phyloP scores from a whole-genome alignment of 2,329 filamentous ascomycete species.

The Hypoxylon sp. region DNA sequence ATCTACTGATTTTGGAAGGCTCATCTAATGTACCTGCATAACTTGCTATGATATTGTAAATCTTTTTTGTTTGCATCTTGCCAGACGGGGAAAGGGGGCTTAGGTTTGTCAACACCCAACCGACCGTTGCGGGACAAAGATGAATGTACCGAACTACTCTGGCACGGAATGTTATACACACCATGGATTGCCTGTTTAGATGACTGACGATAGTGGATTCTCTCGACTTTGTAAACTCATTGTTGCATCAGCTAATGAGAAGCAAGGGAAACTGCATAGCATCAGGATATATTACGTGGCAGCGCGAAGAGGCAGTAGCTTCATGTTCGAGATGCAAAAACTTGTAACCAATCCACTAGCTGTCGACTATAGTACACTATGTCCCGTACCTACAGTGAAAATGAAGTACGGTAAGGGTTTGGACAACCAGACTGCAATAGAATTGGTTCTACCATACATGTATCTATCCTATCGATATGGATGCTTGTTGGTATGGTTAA shows the following conservation, averaged over 20 bases:
- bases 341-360: conserved; percentile 23
- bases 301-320: conserved; percentile 19
- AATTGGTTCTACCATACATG: no score
- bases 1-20: conserved; percentile 3
- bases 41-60: background rate
- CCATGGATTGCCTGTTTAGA: background rate
- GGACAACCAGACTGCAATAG: no score
- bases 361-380: background rate
- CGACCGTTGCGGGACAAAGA: background rate
- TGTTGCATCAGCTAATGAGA: conserved; percentile 15
- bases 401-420: no score
- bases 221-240: conserved; percentile 18
- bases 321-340: conserved; percentile 17
- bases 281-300: conserved; percentile 34
- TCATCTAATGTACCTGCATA: conserved; percentile 24
- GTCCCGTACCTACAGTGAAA: background rate
- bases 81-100: background rate
- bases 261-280: conserved; percentile 13
- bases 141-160: background rate
- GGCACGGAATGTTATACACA: background rate
- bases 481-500: background rate
- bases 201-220: background rate
- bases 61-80: background rate
- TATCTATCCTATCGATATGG: conserved; percentile 10
- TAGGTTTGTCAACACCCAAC: background rate